Conservation (phyloP, 805 yeast genomes). For the Spathaspora passalidarum region DNA sequence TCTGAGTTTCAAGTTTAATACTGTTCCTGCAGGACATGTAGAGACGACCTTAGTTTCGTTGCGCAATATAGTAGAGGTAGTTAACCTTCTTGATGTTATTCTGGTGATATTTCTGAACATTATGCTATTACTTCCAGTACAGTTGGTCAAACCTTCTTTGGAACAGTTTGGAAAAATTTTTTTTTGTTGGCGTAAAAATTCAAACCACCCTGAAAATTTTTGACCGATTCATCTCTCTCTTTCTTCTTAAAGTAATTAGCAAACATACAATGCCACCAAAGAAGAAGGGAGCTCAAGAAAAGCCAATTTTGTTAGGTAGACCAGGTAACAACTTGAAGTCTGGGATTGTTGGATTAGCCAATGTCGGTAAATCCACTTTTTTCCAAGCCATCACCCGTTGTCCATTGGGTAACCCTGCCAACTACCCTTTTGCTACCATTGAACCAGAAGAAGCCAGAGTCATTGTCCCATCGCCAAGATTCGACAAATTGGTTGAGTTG, state of each 20-base stretch:
- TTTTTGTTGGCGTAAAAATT: neutral
- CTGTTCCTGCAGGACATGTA: constrained; percentile 66
- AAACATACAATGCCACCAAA: constrained; percentile 65
- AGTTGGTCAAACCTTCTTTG: too few relatives aligned
- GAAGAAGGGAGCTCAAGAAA: constrained; percentile 60
- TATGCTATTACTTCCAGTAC: neutral
- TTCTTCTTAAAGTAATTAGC: neutral
- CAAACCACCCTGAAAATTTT: neutral
- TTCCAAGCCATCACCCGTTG: constrained; percentile 95
- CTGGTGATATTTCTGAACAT: neutral
- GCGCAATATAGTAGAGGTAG: neutral
- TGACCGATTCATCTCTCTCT: neutral
- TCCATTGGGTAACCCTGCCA: constrained; percentile 94
- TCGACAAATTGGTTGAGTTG: constrained; percentile 69
- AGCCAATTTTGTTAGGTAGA: constrained; percentile 77
- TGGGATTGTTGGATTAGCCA: constrained; percentile 95
- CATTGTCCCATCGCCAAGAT: constrained; percentile 85
- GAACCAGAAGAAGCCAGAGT: constrained; percentile 98
- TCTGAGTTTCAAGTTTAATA: constrained; percentile 65
- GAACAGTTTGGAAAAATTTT: neutral
- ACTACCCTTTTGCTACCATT: constrained; percentile 96
- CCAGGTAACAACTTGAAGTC: constrained; percentile 50
- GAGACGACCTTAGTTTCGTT: too few relatives aligned
- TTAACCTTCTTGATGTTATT: neutral
- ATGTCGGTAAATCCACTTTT: constrained; percentile 94